Evolutionary conservation across 2,329 filamentous ascomycete species (phyloP), one percentile per base, ranked within the genome.

Genomic region (Macroventuria anomochaeta): DNA sequence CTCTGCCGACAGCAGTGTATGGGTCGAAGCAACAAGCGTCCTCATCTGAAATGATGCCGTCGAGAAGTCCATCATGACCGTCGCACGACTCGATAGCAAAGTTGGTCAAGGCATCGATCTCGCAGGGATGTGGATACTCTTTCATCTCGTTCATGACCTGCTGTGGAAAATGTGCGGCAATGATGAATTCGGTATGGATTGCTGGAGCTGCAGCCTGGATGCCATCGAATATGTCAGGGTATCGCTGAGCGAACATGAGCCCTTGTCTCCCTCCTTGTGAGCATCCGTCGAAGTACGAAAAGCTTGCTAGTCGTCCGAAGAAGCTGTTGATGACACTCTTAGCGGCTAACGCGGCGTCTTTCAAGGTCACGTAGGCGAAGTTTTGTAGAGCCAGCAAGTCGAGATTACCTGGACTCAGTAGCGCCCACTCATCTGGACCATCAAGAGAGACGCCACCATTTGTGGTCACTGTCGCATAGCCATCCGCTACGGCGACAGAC

Each of bases 191-290:
- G 42, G 34, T 55, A 31, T 64, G 53, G 37, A 71, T 48, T 0
- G 65, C 71, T 1, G 72, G 69, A 0, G 72, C 71, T 8, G 28
- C 57, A 2, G 72, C 71, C 0, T 57, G 42, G 17, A 75, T 69
- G 0, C 72, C 71, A 57, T 75, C 64, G 26, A 63, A 69, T 1
- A 57, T 55, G 1, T 60, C 61, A 1, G 70, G 71, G 49, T 70
- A 74, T 12, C 62, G 54, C 50, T 74, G 70, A 3, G 71, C 71
- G 15, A 71, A 34, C 42, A 61, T 61, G 18, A 67, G 47, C 1
- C 70, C 72, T 39, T 75, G 70, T 2, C 72, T 55, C 0, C 73
- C 72, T 17, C 72, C 71, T 36, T 67, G 61, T 0, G 72, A 74
- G 42, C 73, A 75, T 53, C 65, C 72, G 29, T 58, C 67, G 53